Conservation (phyloP, 768 basidiomycete species). For the Lactarius hatsudake region DNA sequence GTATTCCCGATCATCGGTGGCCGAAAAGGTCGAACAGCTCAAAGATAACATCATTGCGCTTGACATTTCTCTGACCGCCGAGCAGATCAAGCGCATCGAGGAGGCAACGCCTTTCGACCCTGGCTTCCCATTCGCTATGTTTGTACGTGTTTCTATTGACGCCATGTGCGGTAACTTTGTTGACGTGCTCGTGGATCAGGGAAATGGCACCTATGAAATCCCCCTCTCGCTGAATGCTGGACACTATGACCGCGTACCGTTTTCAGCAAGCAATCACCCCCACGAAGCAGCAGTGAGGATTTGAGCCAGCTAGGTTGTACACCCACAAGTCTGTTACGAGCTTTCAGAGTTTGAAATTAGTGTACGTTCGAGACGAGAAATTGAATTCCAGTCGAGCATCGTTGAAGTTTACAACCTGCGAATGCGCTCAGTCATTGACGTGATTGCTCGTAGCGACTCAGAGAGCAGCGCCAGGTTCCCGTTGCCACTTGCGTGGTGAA, state of each 20-base stretch:
- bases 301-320: neutral
- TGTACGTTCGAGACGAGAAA: neutral
- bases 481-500: no score
- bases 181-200: slow-evolving; percentile 1
- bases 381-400: neutral
- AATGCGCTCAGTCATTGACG: neutral
- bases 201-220: slow-evolving; percentile 2
- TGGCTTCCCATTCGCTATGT: slow-evolving; percentile 39
- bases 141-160: slow-evolving; percentile 25
- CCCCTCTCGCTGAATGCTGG: neutral
- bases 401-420: neutral
- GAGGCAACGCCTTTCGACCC: slow-evolving; percentile 39
- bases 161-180: neutral
- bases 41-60: slow-evolving; percentile 45
- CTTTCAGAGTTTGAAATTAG: neutral
- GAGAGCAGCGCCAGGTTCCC: no score
- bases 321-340: neutral
- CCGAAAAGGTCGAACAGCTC: slow-evolving; percentile 45
- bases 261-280: slow-evolving; percentile 6
- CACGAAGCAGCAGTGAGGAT: neutral
- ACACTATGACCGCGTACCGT: slow-evolving; percentile 5
- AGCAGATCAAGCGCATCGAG: slow-evolving; percentile 46
- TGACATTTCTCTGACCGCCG: slow-evolving; percentile 39
- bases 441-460: no score
- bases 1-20: slow-evolving; percentile 49